A percentile compares a stretch with the other conserved stretches of the same genome.
Conservation (phyloP, 2,329 filamentous ascomycete genomes). For the Beauveria brongniartii region DNA sequence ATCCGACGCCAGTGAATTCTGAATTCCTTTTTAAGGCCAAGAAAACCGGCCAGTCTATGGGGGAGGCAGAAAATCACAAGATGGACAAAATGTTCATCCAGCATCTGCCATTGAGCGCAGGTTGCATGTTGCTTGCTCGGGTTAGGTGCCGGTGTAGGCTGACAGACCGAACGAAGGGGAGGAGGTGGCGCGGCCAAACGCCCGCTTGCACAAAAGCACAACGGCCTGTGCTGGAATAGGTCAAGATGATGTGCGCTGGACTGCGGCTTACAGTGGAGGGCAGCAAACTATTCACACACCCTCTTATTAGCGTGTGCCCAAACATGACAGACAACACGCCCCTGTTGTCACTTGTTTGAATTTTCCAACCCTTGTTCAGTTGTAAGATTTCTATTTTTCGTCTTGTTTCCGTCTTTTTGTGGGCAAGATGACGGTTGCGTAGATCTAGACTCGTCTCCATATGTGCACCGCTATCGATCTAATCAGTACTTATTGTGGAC, state of each 20-base stretch:
- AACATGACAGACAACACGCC: neutral
- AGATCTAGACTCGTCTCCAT: neutral
- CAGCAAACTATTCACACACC: neutral
- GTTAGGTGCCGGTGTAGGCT: neutral
- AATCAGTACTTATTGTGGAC: neutral
- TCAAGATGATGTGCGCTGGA: neutral
- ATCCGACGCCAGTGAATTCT: neutral
- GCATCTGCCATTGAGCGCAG: neutral
- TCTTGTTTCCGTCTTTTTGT: neutral
- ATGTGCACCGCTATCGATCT: neutral
- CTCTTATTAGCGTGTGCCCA: neutral
- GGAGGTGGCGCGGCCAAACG: neutral
- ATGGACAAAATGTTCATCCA: neutral
- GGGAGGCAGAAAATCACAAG: neutral
- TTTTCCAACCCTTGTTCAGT: no score
- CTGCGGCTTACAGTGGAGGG: neutral
- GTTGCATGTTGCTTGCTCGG: neutral
- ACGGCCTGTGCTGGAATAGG: neutral
- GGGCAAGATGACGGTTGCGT: neutral
- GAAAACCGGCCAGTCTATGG: neutral
- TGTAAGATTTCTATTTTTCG: neutral
- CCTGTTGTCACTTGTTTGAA: no score
- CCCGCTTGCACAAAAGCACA: neutral
- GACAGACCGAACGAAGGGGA: neutral
- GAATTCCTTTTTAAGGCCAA: neutral